Conservation (phyloP, 2,329 filamentous ascomycete genomes). For the Xylaria sp. region DNA sequence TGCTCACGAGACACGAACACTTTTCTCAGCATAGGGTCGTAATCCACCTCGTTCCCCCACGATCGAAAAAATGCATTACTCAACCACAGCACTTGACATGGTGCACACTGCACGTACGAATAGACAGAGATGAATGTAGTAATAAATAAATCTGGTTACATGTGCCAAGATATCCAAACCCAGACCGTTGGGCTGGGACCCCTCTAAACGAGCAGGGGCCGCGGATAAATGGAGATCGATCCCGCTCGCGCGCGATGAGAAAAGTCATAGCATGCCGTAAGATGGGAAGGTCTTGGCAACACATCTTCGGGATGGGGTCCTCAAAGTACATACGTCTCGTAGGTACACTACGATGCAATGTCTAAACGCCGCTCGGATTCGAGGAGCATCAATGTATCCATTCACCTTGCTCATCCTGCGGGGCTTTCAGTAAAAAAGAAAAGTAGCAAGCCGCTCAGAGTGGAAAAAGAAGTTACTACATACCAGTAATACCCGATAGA, state of each 20-base stretch:
- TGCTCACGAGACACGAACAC: not conserved
- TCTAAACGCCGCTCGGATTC: conserved; percentile 1
- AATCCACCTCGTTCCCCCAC: not conserved
- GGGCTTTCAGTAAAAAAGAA: conserved; percentile 10
- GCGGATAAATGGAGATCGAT: conserved; percentile 23
- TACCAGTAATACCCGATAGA: conserved; percentile 8
- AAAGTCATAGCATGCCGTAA: conserved; percentile 11
- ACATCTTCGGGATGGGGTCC: no score
- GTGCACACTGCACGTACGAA: not conserved
- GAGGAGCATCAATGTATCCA: conserved; percentile 15
- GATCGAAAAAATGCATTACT: not conserved
- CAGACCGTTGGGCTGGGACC: conserved; percentile 21
- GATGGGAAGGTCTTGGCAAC: not conserved
- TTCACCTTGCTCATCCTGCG: conserved; percentile 16
- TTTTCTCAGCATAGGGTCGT: not conserved
- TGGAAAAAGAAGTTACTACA: no score
- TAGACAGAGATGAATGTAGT: not conserved
- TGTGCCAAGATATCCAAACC: conserved; percentile 16
- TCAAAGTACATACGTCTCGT: not conserved
- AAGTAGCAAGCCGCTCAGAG: no score
- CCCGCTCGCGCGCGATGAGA: conserved; percentile 10
- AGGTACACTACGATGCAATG: no score
- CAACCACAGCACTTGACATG: not conserved
- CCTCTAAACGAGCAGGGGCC: conserved; percentile 17
- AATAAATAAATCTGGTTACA: conserved; percentile 10